Percentiles rank a stretch among this genome's conserved stretches.
Conservation (phyloP, 805 yeast genomes). For the Wickerhamomyces canadensis region DNA sequence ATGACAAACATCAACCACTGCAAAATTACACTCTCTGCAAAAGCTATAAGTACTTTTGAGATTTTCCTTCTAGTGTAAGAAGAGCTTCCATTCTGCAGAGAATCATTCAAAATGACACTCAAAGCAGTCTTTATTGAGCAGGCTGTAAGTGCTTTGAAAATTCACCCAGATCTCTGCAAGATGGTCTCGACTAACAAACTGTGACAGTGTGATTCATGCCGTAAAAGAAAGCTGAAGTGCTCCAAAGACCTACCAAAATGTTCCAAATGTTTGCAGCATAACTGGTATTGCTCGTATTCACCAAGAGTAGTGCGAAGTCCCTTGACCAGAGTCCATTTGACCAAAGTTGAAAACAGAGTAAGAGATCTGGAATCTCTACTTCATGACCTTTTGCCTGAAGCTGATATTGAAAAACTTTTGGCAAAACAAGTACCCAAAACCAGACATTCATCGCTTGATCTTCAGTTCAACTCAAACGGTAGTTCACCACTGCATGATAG, state of each 20-base stretch:
- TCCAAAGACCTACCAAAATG: conserved; percentile 76
- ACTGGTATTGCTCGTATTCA: conserved; percentile 72
- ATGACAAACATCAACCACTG: no score
- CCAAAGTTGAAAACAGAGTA: conserved; percentile 62
- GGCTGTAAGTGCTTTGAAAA: conserved; percentile 22
- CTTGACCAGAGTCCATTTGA: conserved; percentile 72
- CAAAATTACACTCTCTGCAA: no score
- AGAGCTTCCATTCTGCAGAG: background rate
- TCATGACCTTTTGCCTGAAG: conserved; percentile 38
- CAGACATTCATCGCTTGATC: no score
- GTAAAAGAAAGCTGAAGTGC: conserved; percentile 74
- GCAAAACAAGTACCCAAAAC: conserved; percentile 13
- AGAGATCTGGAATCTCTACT: conserved; percentile 41
- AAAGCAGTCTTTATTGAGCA: conserved; percentile 25
- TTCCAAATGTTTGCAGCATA: conserved; percentile 63
- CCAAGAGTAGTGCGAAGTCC: conserved; percentile 79
- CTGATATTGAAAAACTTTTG: conserved; percentile 37
- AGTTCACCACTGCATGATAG: background rate
- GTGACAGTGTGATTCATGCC: conserved; percentile 68
- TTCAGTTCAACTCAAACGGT: conserved; percentile 2
- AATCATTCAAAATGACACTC: background rate
- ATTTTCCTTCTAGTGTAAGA: no score
- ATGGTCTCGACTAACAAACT: no score
- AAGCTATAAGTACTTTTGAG: no score
- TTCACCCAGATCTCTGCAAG: no score